Percentiles rank a stretch among this genome's conserved stretches.
Conservation (phyloP, 2,329 filamentous ascomycete species). For the Ophiobolus disseminans region DNA sequence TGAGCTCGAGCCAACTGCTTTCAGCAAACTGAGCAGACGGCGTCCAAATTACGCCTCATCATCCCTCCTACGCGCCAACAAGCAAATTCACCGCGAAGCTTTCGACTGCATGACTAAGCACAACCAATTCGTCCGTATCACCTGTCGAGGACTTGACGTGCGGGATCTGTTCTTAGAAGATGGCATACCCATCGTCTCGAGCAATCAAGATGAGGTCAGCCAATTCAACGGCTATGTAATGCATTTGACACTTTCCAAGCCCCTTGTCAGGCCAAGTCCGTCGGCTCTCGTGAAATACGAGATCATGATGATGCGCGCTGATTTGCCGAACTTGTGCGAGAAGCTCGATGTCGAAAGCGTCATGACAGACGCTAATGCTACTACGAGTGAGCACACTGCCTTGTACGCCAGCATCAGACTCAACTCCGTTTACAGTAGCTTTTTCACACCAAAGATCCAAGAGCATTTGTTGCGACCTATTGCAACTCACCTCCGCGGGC, state of each 20-base stretch:
- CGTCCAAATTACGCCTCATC: constrained; percentile 25
- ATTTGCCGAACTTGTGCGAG: constrained; percentile 28
- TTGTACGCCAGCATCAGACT: constrained; percentile 23
- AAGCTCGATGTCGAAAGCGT: constrained; percentile 34
- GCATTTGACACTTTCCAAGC: constrained; percentile 35
- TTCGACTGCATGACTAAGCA: constrained; percentile 31
- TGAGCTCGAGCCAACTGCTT: constrained; percentile 19
- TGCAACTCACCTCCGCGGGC: constrained; percentile 25
- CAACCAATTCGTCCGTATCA: constrained; percentile 33
- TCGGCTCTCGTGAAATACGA: constrained; percentile 30
- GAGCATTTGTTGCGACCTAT: constrained; percentile 28
- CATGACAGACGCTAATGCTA: constrained; percentile 32
- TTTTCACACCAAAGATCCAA: constrained; percentile 28
- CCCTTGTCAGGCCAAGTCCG: constrained; percentile 16
- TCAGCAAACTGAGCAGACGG: constrained; percentile 27
- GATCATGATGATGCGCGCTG: constrained; percentile 33
- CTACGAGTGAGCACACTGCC: constrained; percentile 25
- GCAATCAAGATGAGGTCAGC: constrained; percentile 18
- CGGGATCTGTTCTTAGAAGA: constrained; percentile 28
- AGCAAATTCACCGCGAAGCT: constrained; percentile 36
- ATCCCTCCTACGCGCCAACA: constrained; percentile 33
- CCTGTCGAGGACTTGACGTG: constrained; percentile 30
- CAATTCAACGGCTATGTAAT: constrained; percentile 34
- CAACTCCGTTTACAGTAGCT: constrained; percentile 20
- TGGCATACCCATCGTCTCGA: constrained; percentile 29